Base-by-base conservation (phyloP, 495 filamentous ascomycete species). In the Barbatosphaeria neglecta region DNA sequence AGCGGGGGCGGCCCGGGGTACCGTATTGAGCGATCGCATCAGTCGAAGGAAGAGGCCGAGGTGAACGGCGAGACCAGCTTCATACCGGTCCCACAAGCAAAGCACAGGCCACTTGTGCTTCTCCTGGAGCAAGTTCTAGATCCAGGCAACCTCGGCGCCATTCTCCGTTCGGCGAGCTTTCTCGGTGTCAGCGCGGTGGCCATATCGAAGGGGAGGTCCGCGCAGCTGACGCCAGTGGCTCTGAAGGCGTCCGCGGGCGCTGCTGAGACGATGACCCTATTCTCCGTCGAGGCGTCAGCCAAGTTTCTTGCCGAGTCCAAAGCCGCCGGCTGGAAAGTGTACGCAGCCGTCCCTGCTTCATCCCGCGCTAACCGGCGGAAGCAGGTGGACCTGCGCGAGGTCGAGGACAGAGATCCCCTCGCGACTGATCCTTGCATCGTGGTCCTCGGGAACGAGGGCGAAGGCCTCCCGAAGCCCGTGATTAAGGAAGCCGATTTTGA, bases 191-290 rank as follows among this genome's bases (percentile, higher is more conserved):
- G 86, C 48, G 87, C 84, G 6, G 66, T 93, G 38, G 73, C 75
- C 8, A 77, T 86, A 47, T 81, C 84, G 6, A 74, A 74, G 23
- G 69, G 72, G 38, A 75, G 76, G 55, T 85, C 82, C 10, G 86
- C 89, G 0, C 73, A 80, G 2, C 62, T 96, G 35, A 83, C 81
- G 22, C 69, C 87, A 1, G 75, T 87, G 9, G 78, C 87, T 0
- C 75, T 92, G 41, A 97, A 97, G 58, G 82, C 90, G 2, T 87
- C 89, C 8, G 78, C 85, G 0, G 92, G 92, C 19, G 89, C 90
- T 15, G 77, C 84, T 4, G 92, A 98, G 61, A 74, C 78, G 43
- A 66, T 95, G 48, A 76, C 76, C 1, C 60, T 94, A 8, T 77
- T 95, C 35, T 67, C 76, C 7, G 73, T 90, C 39, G 65, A 60